Percentiles rank a stretch among this genome's conserved stretches.
Evolutionary conservation across 23 red algal species (phyloP).

Genomic region (Gracilaria vermiculophylla): DNA sequence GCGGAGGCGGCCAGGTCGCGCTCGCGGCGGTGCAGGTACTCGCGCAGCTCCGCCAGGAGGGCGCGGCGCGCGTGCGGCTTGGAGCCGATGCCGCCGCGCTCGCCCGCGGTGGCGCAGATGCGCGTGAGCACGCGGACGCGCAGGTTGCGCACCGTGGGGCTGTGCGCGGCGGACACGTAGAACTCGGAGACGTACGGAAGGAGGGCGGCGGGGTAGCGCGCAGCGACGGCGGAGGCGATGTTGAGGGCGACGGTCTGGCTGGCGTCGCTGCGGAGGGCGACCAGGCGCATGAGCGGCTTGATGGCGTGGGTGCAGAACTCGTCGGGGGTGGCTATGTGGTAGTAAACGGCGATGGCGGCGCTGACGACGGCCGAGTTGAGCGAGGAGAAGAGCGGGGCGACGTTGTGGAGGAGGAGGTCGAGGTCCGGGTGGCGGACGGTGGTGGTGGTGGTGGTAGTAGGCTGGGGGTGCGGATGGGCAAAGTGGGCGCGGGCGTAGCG

Average conservation of each 20-base stretch:
- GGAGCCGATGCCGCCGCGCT: conserved; percentile 30
- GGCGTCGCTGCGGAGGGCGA: conserved; percentile 17
- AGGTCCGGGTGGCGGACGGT: conserved; percentile 25
- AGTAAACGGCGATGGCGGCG: conserved; percentile 47
- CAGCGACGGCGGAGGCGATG: conserved; percentile 43
- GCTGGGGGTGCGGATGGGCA: conserved; percentile 25
- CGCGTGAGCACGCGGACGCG: conserved; percentile 31
- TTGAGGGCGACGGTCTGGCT: conserved; percentile 52
- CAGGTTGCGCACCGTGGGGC: conserved; percentile 24
- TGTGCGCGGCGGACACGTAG: conserved; percentile 57
- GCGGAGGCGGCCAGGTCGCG: conserved; percentile 44
- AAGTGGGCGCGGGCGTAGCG: conserved; percentile 80
- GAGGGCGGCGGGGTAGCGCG: conserved; percentile 22
- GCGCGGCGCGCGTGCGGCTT: conserved; percentile 34
- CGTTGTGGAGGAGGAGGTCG: conserved; percentile 46
- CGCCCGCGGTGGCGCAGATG: conserved; percentile 42
- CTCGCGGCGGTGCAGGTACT: conserved; percentile 55
- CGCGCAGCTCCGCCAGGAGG: conserved; percentile 59
- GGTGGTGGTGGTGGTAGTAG: no score
- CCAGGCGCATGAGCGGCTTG: conserved; percentile 70
- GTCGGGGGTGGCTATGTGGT: conserved; percentile 43
- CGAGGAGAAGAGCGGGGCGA: conserved; percentile 50
- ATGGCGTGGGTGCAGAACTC: conserved; percentile 34
- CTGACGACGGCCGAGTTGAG: conserved; percentile 49
- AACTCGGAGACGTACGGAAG: conserved; percentile 73